Percentiles rank a stretch among this genome's conserved stretches.
Evolutionary conservation across 257 asterid genomes (phyloP).

Genomic region (Fraxinus americana): DNA sequence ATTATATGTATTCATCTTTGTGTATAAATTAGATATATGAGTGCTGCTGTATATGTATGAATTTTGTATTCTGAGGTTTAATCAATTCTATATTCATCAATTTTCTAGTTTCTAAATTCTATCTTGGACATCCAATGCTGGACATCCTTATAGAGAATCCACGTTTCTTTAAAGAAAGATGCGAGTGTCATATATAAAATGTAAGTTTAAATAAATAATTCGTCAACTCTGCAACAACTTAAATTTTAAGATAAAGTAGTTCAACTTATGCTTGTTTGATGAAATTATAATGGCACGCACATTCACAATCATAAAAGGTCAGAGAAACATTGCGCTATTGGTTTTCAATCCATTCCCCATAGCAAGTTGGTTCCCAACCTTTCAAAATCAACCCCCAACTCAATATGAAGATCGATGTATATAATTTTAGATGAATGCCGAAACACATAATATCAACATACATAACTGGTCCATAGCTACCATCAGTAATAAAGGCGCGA

Average conservation of each 20-base stretch:
- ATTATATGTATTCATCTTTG: no score
- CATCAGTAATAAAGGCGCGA: background rate
- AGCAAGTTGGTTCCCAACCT: background rate
- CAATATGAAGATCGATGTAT: background rate
- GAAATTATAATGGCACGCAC: no score
- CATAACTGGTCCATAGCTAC: no score
- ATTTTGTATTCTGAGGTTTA: no score
- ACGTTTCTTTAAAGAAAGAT: background rate
- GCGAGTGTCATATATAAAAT: background rate
- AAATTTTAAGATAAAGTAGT: no score
- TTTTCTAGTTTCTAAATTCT: no score
- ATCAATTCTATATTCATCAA: no score
- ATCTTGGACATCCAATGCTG: no score
- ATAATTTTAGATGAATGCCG: background rate
- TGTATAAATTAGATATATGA: no score
- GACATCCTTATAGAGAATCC: conserved; percentile 3
- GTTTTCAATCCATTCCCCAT: background rate
- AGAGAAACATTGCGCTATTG: background rate
- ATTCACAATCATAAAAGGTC: background rate
- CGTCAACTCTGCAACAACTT: background rate
- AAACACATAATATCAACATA: background rate
- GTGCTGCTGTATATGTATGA: no score
- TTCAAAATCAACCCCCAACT: background rate
- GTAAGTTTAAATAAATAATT: background rate
- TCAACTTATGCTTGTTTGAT: no score